Percentiles rank a stretch among this genome's conserved stretches.
Conservation (phyloP, 2,329 filamentous ascomycete genomes). For the Fusarium napiforme region DNA sequence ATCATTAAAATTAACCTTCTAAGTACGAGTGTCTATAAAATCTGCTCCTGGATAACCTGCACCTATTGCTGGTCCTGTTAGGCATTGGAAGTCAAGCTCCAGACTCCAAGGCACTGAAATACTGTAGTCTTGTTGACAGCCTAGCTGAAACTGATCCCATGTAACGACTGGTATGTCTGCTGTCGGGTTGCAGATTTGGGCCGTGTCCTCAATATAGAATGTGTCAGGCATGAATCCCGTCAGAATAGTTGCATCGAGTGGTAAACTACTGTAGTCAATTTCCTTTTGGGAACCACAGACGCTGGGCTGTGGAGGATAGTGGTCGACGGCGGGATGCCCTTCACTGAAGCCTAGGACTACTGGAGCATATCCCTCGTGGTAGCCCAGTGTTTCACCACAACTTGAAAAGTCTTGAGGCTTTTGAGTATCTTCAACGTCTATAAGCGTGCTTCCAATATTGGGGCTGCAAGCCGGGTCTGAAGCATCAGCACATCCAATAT, state of each 20-base stretch:
- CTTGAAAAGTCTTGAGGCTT: accelerated
- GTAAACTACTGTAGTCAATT: neutral
- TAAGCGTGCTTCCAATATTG: accelerated
- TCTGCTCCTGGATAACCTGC: neutral
- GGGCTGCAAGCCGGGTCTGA: neutral
- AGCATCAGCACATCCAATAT: neutral
- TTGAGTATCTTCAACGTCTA: accelerated
- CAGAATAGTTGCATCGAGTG: accelerated
- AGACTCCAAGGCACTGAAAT: neutral
- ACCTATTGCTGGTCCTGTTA: neutral
- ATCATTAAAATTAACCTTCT: too few relatives aligned
- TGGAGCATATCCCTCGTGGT: too few relatives aligned
- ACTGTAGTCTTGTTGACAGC: neutral
- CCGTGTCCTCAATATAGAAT: neutral
- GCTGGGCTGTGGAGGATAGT: neutral
- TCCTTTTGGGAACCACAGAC: neutral
- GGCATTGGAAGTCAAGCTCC: neutral
- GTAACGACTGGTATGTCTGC: neutral
- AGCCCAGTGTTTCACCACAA: neutral
- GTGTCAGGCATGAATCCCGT: accelerated
- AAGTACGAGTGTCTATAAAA: neutral
- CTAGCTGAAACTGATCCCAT: neutral
- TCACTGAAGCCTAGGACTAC: neutral
- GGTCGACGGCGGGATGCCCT: accelerated
- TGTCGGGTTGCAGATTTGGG: neutral